phyloP scores from a whole-genome alignment of 164 flowering plant genomes.

The Umbilicus rupestris region DNA sequence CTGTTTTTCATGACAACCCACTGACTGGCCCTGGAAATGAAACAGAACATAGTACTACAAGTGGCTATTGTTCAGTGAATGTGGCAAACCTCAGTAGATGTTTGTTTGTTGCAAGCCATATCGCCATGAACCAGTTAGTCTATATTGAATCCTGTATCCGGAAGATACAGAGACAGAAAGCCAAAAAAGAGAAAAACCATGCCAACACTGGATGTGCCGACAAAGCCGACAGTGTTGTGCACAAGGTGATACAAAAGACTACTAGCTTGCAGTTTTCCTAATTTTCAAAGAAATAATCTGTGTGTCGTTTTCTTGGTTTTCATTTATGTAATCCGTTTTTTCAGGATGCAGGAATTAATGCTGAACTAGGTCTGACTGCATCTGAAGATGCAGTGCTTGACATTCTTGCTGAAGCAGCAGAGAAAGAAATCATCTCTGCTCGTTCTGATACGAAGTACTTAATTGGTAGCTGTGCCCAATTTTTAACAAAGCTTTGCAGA shows the following conservation, averaged over 20 bases:
- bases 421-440: conserved; percentile 76
- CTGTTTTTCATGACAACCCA: conserved; percentile 41
- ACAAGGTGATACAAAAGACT: conserved; percentile 31
- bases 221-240: conserved; percentile 13
- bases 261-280: background rate
- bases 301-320: background rate
- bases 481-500: conserved; percentile 79
- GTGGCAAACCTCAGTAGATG: conserved; percentile 67
- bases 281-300: too few species aligned
- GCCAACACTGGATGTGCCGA: conserved; percentile 20
- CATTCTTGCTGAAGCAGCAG: conserved; percentile 67
- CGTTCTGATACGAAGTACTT: conserved; percentile 44
- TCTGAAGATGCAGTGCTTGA: conserved; percentile 88
- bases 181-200: conserved; percentile 31
- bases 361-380: conserved; percentile 83
- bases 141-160: conserved; percentile 76
- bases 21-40: conserved; percentile 31
- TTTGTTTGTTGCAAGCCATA: conserved; percentile 68
- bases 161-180: conserved; percentile 74
- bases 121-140: conserved; percentile 79
- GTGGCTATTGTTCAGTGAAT: conserved; percentile 38
- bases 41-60: conserved; percentile 16
- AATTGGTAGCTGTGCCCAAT: conserved; percentile 72
- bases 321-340: conserved; percentile 8
- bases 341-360: conserved; percentile 72